Conservation (phyloP, 2,329 filamentous ascomycete genomes). For the Dactylella cylindrospora region DNA sequence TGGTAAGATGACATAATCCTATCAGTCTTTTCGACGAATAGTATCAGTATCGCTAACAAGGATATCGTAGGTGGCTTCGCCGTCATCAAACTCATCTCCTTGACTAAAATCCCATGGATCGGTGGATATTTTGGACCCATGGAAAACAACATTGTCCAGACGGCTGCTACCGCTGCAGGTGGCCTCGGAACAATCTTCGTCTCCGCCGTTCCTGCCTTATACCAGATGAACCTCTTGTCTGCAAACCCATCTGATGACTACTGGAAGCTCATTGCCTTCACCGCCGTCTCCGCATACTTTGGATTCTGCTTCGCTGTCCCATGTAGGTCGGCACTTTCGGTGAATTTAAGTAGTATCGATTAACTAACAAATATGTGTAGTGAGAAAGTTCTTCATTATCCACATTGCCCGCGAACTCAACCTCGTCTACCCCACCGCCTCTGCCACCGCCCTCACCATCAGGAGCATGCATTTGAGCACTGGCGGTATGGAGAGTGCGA, state of each 20-base stretch:
- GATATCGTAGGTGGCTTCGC: conserved; percentile 58
- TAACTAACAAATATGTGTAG: conserved; percentile 44
- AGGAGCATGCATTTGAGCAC: conserved; percentile 63
- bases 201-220: conserved; percentile 63
- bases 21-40: no score
- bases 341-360: conserved; percentile 12
- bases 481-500: conserved; percentile 55
- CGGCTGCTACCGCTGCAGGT: conserved; percentile 62
- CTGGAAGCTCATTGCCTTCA: conserved; percentile 62
- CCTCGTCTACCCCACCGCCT: conserved; percentile 63
- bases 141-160: conserved; percentile 65
- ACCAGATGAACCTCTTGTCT: conserved; percentile 59
- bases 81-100: conserved; percentile 60
- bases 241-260: conserved; percentile 60
- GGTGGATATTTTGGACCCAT: conserved; percentile 62
- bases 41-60: background rate
- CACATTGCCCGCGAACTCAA: conserved; percentile 64
- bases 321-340: conserved; percentile 48
- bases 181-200: conserved; percentile 62
- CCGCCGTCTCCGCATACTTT: conserved; percentile 65
- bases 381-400: conserved; percentile 69
- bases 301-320: conserved; percentile 66
- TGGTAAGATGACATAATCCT: no score
- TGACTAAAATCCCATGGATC: conserved; percentile 57
- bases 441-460: conserved; percentile 64